Percentiles rank a stretch among this genome's conserved stretches.
Conservation (phyloP, 495 filamentous ascomycete species). For the Neurospora tetraspora region DNA sequence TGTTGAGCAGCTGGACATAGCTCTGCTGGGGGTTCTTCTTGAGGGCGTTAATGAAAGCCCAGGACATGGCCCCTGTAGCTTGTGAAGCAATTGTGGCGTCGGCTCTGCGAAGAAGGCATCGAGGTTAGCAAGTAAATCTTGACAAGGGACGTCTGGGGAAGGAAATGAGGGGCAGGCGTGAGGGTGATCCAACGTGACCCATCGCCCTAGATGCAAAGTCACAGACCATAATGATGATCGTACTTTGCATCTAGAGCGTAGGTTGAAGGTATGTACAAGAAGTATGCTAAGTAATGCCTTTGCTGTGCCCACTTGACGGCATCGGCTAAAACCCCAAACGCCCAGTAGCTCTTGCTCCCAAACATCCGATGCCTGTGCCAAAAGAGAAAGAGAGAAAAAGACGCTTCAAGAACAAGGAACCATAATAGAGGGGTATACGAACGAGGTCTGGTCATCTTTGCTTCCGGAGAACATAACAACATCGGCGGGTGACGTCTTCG, state of each 20-base stretch:
- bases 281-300: slow-evolving; percentile 6
- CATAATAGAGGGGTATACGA: slow-evolving; percentile 38
- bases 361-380: neutral
- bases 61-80: slow-evolving; percentile 96
- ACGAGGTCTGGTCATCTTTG: slow-evolving; percentile 94
- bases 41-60: slow-evolving; percentile 87
- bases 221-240: slow-evolving; percentile 21
- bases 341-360: neutral
- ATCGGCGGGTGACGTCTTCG: slow-evolving; percentile 91
- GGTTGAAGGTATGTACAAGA: slow-evolving; percentile 9
- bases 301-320: neutral
- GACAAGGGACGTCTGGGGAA: neutral
- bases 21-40: slow-evolving; percentile 98
- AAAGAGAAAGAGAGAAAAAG: neutral
- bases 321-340: neutral
- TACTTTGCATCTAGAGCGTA: slow-evolving; percentile 31
- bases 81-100: slow-evolving; percentile 62
- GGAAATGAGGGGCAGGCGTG: neutral
- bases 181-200: slow-evolving; percentile 41
- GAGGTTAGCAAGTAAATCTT: slow-evolving; percentile 13
- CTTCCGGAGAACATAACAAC: slow-evolving; percentile 97
- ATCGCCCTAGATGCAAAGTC: slow-evolving; percentile 42
- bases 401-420: slow-evolving; percentile 10
- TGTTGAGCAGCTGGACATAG: slow-evolving; percentile 91
- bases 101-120: slow-evolving; percentile 32